Conservation (phyloP, 805 yeast genomes). For the Tetrapisispora fleetii region DNA sequence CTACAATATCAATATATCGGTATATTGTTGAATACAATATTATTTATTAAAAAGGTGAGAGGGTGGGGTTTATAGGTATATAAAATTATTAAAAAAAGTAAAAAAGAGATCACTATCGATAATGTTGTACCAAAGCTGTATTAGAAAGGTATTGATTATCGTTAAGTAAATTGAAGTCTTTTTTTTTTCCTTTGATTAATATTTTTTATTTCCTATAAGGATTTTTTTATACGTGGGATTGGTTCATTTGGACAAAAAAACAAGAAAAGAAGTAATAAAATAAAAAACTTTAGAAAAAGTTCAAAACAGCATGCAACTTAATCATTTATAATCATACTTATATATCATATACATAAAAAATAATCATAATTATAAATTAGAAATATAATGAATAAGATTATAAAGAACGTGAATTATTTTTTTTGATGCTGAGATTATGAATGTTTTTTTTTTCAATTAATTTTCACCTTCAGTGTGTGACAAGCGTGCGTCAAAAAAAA, state of each 20-base stretch:
- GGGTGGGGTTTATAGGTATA: constrained; percentile 1
- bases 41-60: background rate
- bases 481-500: background rate
- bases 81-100: constrained; percentile 1
- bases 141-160: background rate
- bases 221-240: constrained; percentile 1
- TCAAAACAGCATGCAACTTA: too few relatives aligned
- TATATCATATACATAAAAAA: background rate
- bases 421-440: background rate
- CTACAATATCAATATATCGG: background rate
- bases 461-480: background rate
- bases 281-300: too few relatives aligned
- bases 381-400: background rate
- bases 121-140: background rate
- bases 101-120: background rate
- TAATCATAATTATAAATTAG: too few relatives aligned
- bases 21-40: background rate
- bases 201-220: constrained; percentile 1
- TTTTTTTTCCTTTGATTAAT: background rate
- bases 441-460: background rate
- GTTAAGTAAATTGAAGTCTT: background rate
- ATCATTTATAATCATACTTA: background rate
- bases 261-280: background rate
- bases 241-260: background rate
- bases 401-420: background rate